These are phyloP conservation scores for Coemansia sp. DNA, from an alignment of 192 early-diverging fungal genomes.

Conservation along the genomic window DNA sequence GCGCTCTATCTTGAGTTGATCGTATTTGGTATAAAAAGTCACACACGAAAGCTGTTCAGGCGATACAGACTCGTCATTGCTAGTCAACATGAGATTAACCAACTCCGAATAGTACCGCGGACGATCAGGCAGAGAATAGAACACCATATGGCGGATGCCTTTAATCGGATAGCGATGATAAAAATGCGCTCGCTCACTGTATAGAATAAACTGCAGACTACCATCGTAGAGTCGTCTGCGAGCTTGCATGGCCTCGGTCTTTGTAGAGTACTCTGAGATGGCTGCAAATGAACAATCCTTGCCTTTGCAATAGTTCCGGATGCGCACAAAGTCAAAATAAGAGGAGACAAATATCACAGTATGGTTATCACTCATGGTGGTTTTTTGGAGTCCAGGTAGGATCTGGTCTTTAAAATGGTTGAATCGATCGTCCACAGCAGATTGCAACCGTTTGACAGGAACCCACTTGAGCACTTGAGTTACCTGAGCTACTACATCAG, in stretches of 20 bases:
- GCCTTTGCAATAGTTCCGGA: constrained; percentile 85
- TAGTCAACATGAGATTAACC: constrained; percentile 64
- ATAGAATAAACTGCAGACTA: constrained; percentile 72
- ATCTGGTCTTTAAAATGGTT: constrained; percentile 76
- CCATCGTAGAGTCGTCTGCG: constrained; percentile 80
- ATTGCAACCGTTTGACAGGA: constrained; percentile 56
- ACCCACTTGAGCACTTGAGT: constrained; percentile 85
- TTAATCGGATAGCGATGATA: constrained; percentile 85
- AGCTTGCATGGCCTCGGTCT: constrained; percentile 71
- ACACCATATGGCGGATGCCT: constrained; percentile 81
- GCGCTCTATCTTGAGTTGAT: constrained; percentile 83
- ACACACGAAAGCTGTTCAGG: constrained; percentile 59
- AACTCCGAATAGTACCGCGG: constrained; percentile 87
- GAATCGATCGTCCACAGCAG: constrained; percentile 79
- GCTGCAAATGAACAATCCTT: constrained; percentile 70
- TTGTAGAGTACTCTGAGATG: constrained; percentile 91
- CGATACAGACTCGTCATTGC: constrained; percentile 52
- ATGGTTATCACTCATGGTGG: constrained; percentile 57
- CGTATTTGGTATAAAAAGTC: constrained; percentile 76
- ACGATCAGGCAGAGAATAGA: constrained; percentile 87
- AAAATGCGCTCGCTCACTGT: constrained; percentile 97
- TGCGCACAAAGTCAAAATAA: constrained; percentile 95
- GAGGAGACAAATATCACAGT: constrained; percentile 82
- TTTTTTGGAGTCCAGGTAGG: constrained; percentile 52
- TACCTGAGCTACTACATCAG: constrained; percentile 75